Base-by-base conservation (phyloP, 306 rosid species). In the Vachellia pachyceras region DNA sequence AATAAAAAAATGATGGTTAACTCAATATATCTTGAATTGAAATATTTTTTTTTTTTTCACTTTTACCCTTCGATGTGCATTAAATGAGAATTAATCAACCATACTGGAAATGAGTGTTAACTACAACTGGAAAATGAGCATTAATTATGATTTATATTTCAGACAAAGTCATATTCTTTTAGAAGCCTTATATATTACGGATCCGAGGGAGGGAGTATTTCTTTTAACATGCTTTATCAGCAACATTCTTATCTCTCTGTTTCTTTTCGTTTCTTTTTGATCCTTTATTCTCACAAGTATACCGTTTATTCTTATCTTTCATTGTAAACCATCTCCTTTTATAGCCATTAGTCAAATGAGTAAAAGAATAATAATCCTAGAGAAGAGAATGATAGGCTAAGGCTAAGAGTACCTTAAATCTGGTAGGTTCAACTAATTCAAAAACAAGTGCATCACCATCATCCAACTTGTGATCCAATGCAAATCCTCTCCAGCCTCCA, bases 401-500 rank as follows among this genome's bases (percentile, higher is more conserved):
- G 45, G 35, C 46, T 55, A 7, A 29, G 50, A 75, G 37, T 84
- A 92, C 97, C 92, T 90, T 92, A 79, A 92, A 92, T 76, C 87
- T 86, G 2, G 85, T 46, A 39, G 90, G 72, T 72, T 90, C 92
- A 80, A 77, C 36, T 87, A 90, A 76, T 82, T 92, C 91, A 72
- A 92, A 92, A 77, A 92, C 89, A 73, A 89, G 88, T 20, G 97
- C 97, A 81, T 92, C 97, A 18, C 94, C 97, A 61, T 93, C 95
- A 50, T 91, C 95, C 80, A 93, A 82, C 87, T 88, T 89, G 75
- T 90, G 95, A 5, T 92, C 91, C 91, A 92, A 75, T 37, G 95
- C 97, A 82, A 92, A 93, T 72, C 79, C 96, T 84, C 92, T 88
- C 97, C 97, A 93, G 35, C 96, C 96, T 14, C 97, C 97, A 69